Percentiles rank a stretch among this genome's conserved stretches.
Evolutionary conservation across 2,329 filamentous ascomycete genomes (phyloP).

Genomic region (Penicillium sp.): DNA sequence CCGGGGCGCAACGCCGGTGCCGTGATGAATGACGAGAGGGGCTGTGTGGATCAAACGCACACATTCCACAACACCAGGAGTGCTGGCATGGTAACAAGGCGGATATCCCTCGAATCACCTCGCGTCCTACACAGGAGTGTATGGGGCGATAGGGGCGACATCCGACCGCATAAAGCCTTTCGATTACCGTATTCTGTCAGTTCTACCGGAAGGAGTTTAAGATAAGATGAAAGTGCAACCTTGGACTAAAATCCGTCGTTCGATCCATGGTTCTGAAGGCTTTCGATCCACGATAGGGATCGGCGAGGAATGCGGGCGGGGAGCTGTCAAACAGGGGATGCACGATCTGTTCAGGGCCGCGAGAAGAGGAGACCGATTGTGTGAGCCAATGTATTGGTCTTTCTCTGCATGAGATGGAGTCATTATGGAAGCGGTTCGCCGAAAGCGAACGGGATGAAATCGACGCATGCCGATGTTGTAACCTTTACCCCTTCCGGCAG

Average conservation of each 20-base stretch:
- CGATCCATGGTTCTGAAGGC: conserved; percentile 16
- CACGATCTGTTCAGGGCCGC: conserved; percentile 3
- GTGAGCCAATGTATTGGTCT: neutral
- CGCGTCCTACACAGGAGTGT: conserved; percentile 9
- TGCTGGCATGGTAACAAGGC: conserved; percentile 28
- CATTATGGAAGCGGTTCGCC: neutral
- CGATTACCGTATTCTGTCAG: neutral
- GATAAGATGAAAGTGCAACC: conserved; percentile 13
- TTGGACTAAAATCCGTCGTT: conserved; percentile 5
- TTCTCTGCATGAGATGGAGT: neutral
- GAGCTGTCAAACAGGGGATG: conserved; percentile 12
- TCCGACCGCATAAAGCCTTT: conserved; percentile 11
- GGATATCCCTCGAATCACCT: conserved; percentile 16
- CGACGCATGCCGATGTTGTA: conserved; percentile 16
- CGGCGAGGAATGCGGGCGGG: conserved; percentile 17
- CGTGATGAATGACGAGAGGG: conserved; percentile 2
- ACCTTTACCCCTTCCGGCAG: conserved; percentile 15
- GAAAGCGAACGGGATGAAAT: conserved; percentile 17
- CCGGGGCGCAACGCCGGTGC: conserved; percentile 1
- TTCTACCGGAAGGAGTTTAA: neutral
- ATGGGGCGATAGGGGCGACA: neutral
- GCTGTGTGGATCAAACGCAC: conserved; percentile 7
- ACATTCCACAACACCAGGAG: conserved; percentile 23
- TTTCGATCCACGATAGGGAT: conserved; percentile 12
- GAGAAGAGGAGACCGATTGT: neutral